These are phyloP conservation scores for Jatropha curcas DNA, from an alignment of 345 rosid species.

Conservation along the genomic window DNA sequence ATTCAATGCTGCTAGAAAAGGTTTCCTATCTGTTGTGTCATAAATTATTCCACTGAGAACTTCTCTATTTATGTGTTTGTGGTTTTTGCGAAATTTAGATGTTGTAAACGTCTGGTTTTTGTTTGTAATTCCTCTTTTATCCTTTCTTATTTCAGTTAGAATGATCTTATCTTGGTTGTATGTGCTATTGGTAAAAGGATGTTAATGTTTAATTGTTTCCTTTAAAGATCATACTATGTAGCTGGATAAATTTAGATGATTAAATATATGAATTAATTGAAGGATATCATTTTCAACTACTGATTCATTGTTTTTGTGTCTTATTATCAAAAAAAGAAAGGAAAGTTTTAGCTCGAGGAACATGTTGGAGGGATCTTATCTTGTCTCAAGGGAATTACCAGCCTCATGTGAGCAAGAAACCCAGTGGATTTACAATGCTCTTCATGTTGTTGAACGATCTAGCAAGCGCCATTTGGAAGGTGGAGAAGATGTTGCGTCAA, in stretches of 20 bases:
- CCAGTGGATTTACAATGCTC: conserved; percentile 45
- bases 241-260: neutral
- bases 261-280: neutral
- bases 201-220: conserved; percentile 7
- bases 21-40: neutral
- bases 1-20: conserved; percentile 1
- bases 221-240: neutral
- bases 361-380: conserved; percentile 60
- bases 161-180: neutral
- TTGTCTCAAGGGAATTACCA: conserved; percentile 46
- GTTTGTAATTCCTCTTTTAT: neutral
- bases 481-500: conserved; percentile 24
- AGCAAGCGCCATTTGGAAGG: conserved; percentile 37
- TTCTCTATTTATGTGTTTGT: neutral
- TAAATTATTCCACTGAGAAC: neutral
- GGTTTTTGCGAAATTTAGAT: neutral
- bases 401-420: conserved; percentile 47
- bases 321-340: conserved; percentile 5
- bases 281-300: neutral
- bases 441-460: conserved; percentile 36
- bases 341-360: conserved; percentile 1
- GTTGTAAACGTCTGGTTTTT: neutral
- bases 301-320: conserved; percentile 5
- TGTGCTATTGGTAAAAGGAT: neutral
- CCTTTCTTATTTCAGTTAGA: neutral